Percentiles rank a stretch among this genome's conserved stretches.
Conservation (phyloP, 345 rosid genomes). For the Lagerstroemia speciosa region DNA sequence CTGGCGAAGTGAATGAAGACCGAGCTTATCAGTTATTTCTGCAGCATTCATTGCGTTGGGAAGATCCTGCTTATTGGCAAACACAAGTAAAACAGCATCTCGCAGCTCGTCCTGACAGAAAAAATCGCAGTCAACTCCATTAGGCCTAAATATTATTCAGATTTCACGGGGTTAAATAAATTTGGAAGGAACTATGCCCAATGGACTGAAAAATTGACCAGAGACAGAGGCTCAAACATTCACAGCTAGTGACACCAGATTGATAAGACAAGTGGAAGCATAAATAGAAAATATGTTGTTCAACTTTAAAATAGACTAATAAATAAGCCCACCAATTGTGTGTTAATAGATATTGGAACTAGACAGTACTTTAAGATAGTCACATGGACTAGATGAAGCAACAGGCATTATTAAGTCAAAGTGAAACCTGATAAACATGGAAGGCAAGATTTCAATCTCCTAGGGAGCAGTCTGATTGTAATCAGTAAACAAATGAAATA, state of each 20-base stretch:
- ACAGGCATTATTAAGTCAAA: background rate
- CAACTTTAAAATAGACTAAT: no score
- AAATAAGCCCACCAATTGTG: no score
- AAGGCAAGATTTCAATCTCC: background rate
- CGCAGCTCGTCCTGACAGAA: constrained; percentile 63
- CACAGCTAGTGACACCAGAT: background rate
- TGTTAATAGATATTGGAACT: background rate
- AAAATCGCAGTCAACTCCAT: background rate
- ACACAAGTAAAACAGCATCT: constrained; percentile 81
- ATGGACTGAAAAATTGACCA: no score
- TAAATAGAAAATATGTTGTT: background rate
- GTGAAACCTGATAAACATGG: background rate
- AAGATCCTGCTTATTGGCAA: constrained; percentile 93
- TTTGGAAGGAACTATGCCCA: no score
- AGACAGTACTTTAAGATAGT: background rate
- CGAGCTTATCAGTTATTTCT: constrained; percentile 90
- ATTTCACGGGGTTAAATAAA: no score
- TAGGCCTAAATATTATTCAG: background rate
- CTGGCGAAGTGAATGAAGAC: constrained; percentile 86
- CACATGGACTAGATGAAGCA: background rate
- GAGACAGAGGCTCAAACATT: no score
- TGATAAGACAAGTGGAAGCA: background rate
- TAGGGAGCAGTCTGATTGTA: background rate
- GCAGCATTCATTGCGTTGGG: constrained; percentile 96
- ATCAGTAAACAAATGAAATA: background rate